Evolutionary conservation across 257 asterid genomes (phyloP), one percentile per base, ranked within the genome.

Genomic region (Anisodus tanguticus): DNA sequence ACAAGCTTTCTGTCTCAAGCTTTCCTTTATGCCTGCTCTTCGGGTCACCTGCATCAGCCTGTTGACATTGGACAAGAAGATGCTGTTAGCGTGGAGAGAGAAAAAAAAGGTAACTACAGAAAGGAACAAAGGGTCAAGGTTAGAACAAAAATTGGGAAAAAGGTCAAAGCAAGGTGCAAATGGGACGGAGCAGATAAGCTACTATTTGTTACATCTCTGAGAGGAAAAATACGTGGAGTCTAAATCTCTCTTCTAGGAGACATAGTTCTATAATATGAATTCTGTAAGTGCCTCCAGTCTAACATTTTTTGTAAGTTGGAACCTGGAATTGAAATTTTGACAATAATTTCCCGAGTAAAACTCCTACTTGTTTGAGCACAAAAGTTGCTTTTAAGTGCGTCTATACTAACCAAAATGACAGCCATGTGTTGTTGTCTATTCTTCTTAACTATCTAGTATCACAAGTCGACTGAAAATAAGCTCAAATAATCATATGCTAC

Each of bases 21-120:
- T 97, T 97, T 69, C 99, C 99, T 89, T 97, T 97, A 91, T 97
- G 99, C 84, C 99, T 92, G 84, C 99, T 97, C 93, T 97, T 97
- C 58, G 98, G 98, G 82, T 97, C 98, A 85, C 93, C 99, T 89
- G 97, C 99, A 86, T 93, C 98, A 31, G 43, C 82, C 99, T 96
- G 88, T 81, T 83, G 85, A 41, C 22, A 58, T n/a, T 17, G 77
- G 67, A 57, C 31, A 22, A 84, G 17, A 67, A 31, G 9, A 26
- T 39, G 26, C 53, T 15, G 9, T 77, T 13, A 76, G 47, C 81
- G 8, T 13, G 12, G 3, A 0, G 13, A 3, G 5, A 41, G 5
- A 58, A 12, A 6, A 8, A 74, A 4, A 17, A 55, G n/a, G 13
- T 0, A 74, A 76, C 81, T 51, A 76, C 60, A 26, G 2, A 26